Conservation (phyloP, 768 basidiomycete species). For the Mycena albidolilacea region DNA sequence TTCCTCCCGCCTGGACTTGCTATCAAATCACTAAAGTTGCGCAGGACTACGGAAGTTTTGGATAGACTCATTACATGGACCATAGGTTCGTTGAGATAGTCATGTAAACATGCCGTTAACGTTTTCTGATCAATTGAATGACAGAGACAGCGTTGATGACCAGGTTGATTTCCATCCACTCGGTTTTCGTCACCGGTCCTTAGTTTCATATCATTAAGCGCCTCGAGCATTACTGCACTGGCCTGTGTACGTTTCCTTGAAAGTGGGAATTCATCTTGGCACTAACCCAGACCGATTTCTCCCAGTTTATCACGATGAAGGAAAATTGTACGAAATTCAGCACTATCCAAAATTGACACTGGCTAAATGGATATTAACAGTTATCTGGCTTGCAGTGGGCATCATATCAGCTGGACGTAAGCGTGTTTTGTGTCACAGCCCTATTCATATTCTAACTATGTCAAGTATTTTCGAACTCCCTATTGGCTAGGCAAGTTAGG, state of each 20-base stretch:
- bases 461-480: background rate
- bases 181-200: too few species aligned
- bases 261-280: too few species aligned
- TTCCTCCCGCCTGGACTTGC: background rate
- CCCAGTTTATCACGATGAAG: background rate
- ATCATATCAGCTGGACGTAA: background rate
- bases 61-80: background rate
- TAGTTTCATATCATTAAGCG: background rate
- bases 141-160: conserved; percentile 2
- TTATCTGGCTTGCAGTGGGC: background rate
- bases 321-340: background rate
- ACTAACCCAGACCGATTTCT: background rate
- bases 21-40: background rate
- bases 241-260: background rate
- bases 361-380: background rate
- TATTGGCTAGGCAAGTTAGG: background rate
- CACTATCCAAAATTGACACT: too few species aligned
- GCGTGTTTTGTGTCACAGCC: background rate
- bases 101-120: background rate
- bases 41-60: background rate
- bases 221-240: background rate
- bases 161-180: background rate
- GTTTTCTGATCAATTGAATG: background rate
- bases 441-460: background rate
- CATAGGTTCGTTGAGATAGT: background rate